Evolutionary conservation across 768 basidiomycete species (phyloP).

Genomic region (Pisolithus marmoratus): DNA sequence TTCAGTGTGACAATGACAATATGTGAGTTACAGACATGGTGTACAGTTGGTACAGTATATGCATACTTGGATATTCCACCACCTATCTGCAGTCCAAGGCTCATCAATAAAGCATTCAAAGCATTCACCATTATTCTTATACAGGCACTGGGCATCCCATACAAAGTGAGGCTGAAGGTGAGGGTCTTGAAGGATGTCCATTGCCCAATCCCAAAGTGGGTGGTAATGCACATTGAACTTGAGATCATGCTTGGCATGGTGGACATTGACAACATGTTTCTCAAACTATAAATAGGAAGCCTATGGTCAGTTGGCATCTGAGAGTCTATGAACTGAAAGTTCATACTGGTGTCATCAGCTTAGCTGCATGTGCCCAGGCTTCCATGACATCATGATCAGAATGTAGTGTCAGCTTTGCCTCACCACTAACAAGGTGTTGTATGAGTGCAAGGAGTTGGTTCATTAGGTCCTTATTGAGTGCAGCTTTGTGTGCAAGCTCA

Average conservation of each 20-base stretch:
- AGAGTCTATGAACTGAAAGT: too few species aligned
- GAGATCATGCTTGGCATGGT: neutral
- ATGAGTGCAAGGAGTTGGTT: neutral
- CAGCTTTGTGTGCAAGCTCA: neutral
- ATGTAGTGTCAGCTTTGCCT: neutral
- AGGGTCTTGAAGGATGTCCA: slow-evolving; percentile 3
- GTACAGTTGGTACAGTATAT: neutral
- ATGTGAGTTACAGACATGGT: too few species aligned
- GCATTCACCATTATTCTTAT: slow-evolving; percentile 18
- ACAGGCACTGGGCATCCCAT: slow-evolving; percentile 29
- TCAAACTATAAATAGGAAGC: neutral
- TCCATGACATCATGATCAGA: neutral
- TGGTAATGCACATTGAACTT: neutral
- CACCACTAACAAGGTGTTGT: neutral
- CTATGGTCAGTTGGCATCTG: too few species aligned
- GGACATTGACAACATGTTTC: neutral
- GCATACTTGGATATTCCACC: slow-evolving; percentile 34
- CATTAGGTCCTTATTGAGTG: slow-evolving; percentile 3
- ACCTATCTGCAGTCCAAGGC: slow-evolving; percentile 32
- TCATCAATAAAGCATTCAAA: slow-evolving; percentile 31
- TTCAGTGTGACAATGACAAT: neutral
- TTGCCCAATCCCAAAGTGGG: slow-evolving; percentile 8
- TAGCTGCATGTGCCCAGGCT: neutral
- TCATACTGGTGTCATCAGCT: neutral
- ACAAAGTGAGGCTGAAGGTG: slow-evolving; percentile 11